Evolutionary conservation across 192 early-diverging fungal genomes (phyloP).

Genomic region (Podila clonocystis): DNA sequence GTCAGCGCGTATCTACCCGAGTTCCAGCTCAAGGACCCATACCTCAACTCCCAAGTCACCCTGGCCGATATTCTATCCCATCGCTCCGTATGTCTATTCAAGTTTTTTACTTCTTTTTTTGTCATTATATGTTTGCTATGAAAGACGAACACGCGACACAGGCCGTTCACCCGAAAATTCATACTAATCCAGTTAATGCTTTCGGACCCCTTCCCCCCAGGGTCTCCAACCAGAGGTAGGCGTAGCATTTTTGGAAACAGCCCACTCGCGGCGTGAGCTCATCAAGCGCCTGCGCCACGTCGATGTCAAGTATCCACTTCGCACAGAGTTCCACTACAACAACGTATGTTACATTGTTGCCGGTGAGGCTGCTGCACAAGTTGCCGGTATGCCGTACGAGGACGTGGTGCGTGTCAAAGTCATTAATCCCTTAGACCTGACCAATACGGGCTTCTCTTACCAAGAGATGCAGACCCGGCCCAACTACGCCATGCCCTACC

Average conservation of each 20-base stretch:
- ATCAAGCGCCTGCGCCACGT: slow-evolving; percentile 3
- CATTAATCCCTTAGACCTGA: neutral
- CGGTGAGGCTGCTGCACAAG: slow-evolving; percentile 7
- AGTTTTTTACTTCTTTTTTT: slow-evolving; percentile 5
- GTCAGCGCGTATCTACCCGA: slow-evolving; percentile 7
- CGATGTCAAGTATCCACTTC: neutral
- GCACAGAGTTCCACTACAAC: neutral
- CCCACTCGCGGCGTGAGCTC: neutral
- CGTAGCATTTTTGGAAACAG: neutral
- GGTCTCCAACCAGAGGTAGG: neutral
- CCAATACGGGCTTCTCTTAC: neutral
- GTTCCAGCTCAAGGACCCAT: slow-evolving; percentile 8
- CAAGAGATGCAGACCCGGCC: neutral
- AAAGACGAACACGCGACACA: too few species aligned
- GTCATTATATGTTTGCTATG: neutral
- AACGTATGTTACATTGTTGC: slow-evolving; percentile 2
- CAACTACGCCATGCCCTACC: slow-evolving; percentile 7
- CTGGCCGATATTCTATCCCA: slow-evolving; percentile 3
- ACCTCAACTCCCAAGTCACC: slow-evolving; percentile 1
- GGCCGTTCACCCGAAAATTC: too few species aligned
- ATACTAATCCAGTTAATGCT: neutral
- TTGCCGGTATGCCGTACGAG: slow-evolving; percentile 4
- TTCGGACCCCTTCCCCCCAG: neutral
- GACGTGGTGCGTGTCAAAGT: neutral
- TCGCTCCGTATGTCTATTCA: slow-evolving; percentile 1